Evolutionary conservation across 148 eudicot species (phyloP).

Genomic region (Agrostemma githago): DNA sequence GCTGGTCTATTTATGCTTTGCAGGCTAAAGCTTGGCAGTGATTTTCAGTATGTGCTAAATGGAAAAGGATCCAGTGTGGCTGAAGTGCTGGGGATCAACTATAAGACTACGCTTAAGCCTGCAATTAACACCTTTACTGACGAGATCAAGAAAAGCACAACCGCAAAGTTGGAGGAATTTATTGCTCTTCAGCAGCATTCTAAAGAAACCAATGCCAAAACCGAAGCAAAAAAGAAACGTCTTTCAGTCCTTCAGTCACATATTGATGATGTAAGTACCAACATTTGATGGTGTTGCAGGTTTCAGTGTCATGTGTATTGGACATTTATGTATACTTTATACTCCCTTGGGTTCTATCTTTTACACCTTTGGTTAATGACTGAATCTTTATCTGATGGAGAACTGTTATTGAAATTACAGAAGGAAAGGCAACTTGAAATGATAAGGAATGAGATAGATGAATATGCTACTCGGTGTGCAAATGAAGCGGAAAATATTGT

Average conservation of each 20-base stretch:
- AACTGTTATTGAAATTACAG: constrained; percentile 30
- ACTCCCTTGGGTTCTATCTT: not conserved
- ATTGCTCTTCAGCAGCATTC: constrained; percentile 67
- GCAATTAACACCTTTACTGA: constrained; percentile 53
- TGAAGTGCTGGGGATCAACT: constrained; percentile 75
- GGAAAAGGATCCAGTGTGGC: constrained; percentile 60
- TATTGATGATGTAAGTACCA: constrained; percentile 58
- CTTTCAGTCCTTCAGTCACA: constrained; percentile 52
- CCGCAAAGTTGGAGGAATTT: constrained; percentile 63
- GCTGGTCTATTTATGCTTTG: constrained; percentile 2
- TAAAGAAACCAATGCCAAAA: constrained; percentile 51
- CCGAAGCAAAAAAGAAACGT: constrained; percentile 56
- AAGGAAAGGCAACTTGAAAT: constrained; percentile 42
- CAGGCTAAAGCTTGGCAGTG: constrained; percentile 83
- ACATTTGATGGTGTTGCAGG: not conserved
- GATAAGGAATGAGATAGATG: constrained; percentile 47
- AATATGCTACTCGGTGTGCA: constrained; percentile 52
- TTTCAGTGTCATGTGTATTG: not conserved
- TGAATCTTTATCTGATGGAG: constrained; percentile 12
- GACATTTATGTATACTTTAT: not conserved
- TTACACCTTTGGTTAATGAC: not conserved
- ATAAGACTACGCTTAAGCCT: constrained; percentile 69
- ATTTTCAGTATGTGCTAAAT: constrained; percentile 55
- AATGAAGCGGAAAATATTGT: constrained; percentile 54
- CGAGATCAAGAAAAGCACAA: constrained; percentile 52